A percentile compares a stretch with the other conserved stretches of the same genome.
Evolutionary conservation across 2,329 filamentous ascomycete species (phyloP).

Genomic region (Pleomassaria siparia): DNA sequence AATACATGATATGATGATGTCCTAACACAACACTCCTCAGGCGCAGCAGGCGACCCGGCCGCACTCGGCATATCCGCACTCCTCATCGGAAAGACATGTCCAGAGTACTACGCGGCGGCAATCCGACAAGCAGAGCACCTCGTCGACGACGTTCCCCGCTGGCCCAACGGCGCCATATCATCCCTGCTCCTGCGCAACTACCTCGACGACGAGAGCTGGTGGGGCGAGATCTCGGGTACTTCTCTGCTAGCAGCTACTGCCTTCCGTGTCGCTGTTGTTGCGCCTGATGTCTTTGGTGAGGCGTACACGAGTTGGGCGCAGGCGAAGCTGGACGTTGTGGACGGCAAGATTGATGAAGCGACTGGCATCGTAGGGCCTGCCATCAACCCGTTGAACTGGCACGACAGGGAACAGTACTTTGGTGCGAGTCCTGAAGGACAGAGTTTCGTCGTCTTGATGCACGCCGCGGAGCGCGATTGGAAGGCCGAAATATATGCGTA

Average conservation of each 20-base stretch:
- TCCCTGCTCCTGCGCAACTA: constrained; percentile 56
- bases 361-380: constrained; percentile 45
- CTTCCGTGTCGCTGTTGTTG: constrained; percentile 50
- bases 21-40: too few relatives aligned
- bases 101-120: constrained; percentile 41
- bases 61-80: constrained; percentile 50
- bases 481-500: constrained; percentile 1
- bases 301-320: constrained; percentile 48
- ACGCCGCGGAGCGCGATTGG: constrained; percentile 48
- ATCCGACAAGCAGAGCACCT: constrained; percentile 47
- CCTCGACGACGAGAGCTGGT: constrained; percentile 48
- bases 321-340: constrained; percentile 42
- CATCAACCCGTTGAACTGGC: constrained; percentile 46
- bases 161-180: constrained; percentile 51
- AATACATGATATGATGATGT: too few relatives aligned
- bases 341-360: constrained; percentile 35
- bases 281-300: constrained; percentile 39
- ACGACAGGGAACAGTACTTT: constrained; percentile 26
- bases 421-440: constrained; percentile 46
- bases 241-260: constrained; percentile 48
- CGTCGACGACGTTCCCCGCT: constrained; percentile 44
- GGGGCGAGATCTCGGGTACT: constrained; percentile 53
- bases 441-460: constrained; percentile 48
- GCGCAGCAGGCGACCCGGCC: constrained; percentile 47
- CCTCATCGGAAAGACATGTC: constrained; percentile 43